These are phyloP conservation scores for Eucalyptus regnans DNA, from an alignment of 345 rosid species.

Conservation along the genomic window DNA sequence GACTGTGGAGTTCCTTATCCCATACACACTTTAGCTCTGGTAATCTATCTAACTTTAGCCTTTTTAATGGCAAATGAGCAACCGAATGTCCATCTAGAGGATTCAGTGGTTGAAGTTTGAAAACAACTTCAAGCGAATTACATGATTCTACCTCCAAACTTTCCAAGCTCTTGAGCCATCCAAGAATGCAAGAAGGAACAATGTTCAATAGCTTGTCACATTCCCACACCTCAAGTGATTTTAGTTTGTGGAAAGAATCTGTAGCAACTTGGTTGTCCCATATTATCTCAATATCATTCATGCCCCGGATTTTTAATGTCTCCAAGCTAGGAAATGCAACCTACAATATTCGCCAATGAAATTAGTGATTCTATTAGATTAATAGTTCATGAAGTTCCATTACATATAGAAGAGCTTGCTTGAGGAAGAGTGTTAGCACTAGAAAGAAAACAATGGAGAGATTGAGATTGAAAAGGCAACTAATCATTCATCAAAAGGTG, in stretches of 20 bases:
- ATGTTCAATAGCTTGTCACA: neutral
- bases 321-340: neutral
- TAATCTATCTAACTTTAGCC: accelerated
- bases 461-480: neutral
- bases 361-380: neutral
- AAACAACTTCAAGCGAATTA: neutral
- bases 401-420: neutral
- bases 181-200: neutral
- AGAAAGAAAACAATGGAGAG: neutral
- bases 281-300: neutral
- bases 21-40: neutral
- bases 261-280: neutral
- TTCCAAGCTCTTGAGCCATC: neutral
- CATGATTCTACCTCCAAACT: accelerated
- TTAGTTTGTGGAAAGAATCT: neutral
- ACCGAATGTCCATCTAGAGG: neutral
- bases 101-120: neutral
- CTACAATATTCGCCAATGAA: accelerated
- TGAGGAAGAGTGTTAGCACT: neutral
- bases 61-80: neutral
- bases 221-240: accelerated
- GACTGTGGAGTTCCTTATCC: neutral
- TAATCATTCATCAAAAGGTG: neutral
- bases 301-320: accelerated
- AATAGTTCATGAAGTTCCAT: neutral